phyloP scores from a whole-genome alignment of 2,329 filamentous ascomycete species.

The Colletotrichum lupini region DNA sequence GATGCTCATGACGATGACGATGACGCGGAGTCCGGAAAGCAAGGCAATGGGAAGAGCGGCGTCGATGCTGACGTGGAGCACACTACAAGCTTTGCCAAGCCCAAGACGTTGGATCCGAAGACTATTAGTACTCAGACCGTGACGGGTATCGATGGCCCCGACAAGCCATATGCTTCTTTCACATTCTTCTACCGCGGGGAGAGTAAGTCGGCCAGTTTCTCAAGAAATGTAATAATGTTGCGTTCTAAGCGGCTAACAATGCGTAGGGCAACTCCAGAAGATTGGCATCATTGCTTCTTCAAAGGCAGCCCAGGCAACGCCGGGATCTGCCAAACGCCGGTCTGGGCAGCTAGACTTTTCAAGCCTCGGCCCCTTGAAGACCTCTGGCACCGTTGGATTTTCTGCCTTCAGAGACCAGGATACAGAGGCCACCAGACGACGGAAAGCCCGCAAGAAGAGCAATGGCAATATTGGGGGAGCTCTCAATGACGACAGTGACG shows the following conservation, averaged over 20 bases:
- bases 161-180: slow-evolving; percentile 96
- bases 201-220: slow-evolving; percentile 70
- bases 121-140: slow-evolving; percentile 99
- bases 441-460: slow-evolving; percentile 71
- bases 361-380: slow-evolving; percentile 84
- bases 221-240: slow-evolving; percentile 10
- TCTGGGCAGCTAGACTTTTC: slow-evolving; percentile 88
- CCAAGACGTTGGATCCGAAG: slow-evolving; percentile 94
- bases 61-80: slow-evolving; percentile 91
- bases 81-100: slow-evolving; percentile 97
- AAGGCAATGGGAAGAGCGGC: slow-evolving; percentile 65
- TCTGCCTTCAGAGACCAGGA: slow-evolving; percentile 84
- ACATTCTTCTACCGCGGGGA: slow-evolving; percentile 98
- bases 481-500: slow-evolving; percentile 79
- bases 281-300: slow-evolving; percentile 86
- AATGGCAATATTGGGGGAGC: slow-evolving; percentile 64
- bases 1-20: slow-evolving; percentile 97
- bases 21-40: slow-evolving; percentile 62
- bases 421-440: slow-evolving; percentile 64
- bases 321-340: slow-evolving; percentile 77
- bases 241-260: not conserved
- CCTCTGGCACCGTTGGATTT: slow-evolving; percentile 90
- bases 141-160: slow-evolving; percentile 95
- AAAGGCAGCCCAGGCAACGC: slow-evolving; percentile 72
- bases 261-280: slow-evolving; percentile 88